phyloP scores from a whole-genome alignment of 345 rosid species.

The Dipteronia sinensis region DNA sequence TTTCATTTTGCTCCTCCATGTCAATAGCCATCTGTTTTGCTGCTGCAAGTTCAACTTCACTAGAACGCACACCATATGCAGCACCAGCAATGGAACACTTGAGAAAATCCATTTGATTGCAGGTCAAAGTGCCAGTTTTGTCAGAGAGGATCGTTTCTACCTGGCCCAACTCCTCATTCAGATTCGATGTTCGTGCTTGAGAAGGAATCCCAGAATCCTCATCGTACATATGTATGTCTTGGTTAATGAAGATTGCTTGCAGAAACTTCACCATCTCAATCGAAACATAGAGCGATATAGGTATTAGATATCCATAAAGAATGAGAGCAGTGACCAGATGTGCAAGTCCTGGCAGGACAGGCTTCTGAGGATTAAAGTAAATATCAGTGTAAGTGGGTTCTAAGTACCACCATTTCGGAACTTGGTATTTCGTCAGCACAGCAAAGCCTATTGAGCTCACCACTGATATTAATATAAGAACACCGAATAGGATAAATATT shows the following conservation, averaged over 20 bases:
- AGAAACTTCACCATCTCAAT: slow-evolving; percentile 96
- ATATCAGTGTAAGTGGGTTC: slow-evolving; percentile 48
- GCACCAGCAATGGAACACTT: slow-evolving; percentile 94
- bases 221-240: slow-evolving; percentile 85
- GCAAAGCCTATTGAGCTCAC: slow-evolving; percentile 90
- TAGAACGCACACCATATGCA: slow-evolving; percentile 67
- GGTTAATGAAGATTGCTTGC: slow-evolving; percentile 93
- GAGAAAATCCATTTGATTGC: slow-evolving; percentile 98
- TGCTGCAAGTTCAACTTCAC: slow-evolving; percentile 92
- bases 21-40: slow-evolving; percentile 86
- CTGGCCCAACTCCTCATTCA: slow-evolving; percentile 98
- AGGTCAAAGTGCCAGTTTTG: slow-evolving; percentile 97
- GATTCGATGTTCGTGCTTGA: slow-evolving; percentile 89
- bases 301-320: slow-evolving; percentile 96
- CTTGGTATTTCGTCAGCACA: slow-evolving; percentile 69
- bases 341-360: slow-evolving; percentile 64
- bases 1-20: slow-evolving; percentile 61
- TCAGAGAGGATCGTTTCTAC: slow-evolving; percentile 97
- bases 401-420: slow-evolving; percentile 88
- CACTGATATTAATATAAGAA: slow-evolving; percentile 67
- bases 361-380: slow-evolving; percentile 59
- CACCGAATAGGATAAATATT: slow-evolving; percentile 77
- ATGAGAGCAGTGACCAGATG: slow-evolving; percentile 93
- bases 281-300: slow-evolving; percentile 95
- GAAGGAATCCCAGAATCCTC: slow-evolving; percentile 87